Conservation (phyloP, 2,329 filamentous ascomycete species). For the Claviceps quebecensis region DNA sequence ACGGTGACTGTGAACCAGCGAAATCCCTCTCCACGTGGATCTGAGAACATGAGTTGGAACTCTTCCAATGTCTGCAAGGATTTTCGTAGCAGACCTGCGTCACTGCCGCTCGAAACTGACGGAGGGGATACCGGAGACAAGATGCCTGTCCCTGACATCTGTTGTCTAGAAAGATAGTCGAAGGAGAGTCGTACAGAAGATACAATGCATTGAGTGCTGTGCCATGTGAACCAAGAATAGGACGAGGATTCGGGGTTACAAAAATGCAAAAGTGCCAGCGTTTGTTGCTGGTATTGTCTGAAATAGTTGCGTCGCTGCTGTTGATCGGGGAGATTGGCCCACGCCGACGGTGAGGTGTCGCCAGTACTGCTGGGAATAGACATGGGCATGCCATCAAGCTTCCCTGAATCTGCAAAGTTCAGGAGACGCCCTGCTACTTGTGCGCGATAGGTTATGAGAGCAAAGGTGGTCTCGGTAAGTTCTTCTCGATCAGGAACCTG, state of each 20-base stretch:
- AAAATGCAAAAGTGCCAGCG: conserved; percentile 4
- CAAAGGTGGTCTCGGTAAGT: conserved; percentile 8
- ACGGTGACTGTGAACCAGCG: conserved; percentile 6
- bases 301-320: background rate
- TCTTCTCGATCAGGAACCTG: conserved; percentile 4
- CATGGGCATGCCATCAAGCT: background rate
- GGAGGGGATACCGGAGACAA: background rate
- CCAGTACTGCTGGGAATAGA: background rate
- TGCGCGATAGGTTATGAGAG: conserved; percentile 4
- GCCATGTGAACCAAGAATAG: conserved; percentile 8
- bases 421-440: conserved; percentile 4
- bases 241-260: conserved; percentile 7
- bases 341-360: background rate
- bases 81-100: conserved; percentile 3
- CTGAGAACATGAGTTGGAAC: conserved; percentile 5
- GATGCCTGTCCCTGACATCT: no score
- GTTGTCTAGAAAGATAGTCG: conserved; percentile 1
- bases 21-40: conserved; percentile 7
- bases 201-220: conserved; percentile 8
- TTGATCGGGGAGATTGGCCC: background rate
- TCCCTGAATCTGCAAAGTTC: background rate
- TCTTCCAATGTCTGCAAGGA: conserved; percentile 3
- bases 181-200: conserved; percentile 3
- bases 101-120: background rate
- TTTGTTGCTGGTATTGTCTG: conserved; percentile 4